phyloP scores from a whole-genome alignment of 108 stramenopile species.

The Pseudonitzschia delicatissima region DNA sequence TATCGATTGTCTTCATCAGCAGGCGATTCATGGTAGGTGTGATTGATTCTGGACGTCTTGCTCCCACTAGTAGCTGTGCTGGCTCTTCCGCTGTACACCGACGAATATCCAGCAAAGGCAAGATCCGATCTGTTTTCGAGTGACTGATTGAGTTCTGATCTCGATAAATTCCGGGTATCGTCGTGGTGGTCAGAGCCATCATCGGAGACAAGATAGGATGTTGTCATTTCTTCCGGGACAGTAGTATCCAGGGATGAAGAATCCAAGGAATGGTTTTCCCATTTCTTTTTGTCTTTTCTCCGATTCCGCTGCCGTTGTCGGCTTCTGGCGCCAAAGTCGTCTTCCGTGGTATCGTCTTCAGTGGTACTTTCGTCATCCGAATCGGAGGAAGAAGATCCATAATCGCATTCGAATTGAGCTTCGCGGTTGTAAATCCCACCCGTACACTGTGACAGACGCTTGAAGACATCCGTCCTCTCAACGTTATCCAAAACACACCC shows the following conservation, averaged over 20 bases:
- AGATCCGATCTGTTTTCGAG: no score
- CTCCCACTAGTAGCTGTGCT: no score
- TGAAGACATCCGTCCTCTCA: constrained; percentile 5
- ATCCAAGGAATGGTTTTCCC: not conserved
- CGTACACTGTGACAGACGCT: not conserved
- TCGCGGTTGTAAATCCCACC: not conserved
- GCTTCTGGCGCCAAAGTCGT: not conserved
- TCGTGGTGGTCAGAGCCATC: not conserved
- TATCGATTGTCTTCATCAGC: no score
- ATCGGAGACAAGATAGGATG: not conserved
- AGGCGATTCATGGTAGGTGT: not conserved
- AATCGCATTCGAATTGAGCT: not conserved
- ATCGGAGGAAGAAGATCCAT: not conserved
- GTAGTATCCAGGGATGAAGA: constrained; percentile 5
- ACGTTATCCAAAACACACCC: constrained; percentile 13
- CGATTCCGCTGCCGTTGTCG: not conserved
- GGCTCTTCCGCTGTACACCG: no score
- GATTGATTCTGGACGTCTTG: no score
- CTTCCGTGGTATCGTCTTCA: not conserved
- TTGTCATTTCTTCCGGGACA: constrained; percentile 10
- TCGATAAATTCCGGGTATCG: no score
- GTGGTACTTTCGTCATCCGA: not conserved
- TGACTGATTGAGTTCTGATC: no score
- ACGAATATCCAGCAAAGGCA: no score
- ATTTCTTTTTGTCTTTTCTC: not conserved